Evolutionary conservation across 2,329 filamentous ascomycete species (phyloP), one percentile per base, ranked within the genome.

Genomic region (Acephala macrosclerotiorum): DNA sequence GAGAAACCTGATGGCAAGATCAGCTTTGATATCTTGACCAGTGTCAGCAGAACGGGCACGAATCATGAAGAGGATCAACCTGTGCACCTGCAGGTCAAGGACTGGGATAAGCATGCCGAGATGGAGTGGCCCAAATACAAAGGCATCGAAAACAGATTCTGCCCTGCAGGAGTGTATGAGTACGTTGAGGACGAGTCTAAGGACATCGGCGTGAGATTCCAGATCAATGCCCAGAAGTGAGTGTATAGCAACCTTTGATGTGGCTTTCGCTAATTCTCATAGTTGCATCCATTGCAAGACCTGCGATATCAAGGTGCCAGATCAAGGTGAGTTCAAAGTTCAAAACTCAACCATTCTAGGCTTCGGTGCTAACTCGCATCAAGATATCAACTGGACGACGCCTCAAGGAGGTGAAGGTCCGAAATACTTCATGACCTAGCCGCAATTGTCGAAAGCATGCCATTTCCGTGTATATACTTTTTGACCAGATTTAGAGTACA

Each of bases 201-300:
- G 81, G 87, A 92, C 55, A 84, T 93, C 65, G 96, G 96, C 9
- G 94, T 99, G 73, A 85, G 94, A 65, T 99, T 99, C 83, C 95
- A 98, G 81, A 99, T 99, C 77, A 98, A 98, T 76, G 83, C 94
- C 58, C 95, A 98, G 79, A 98, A 97, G 93, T 97, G 84, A 88
- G 93, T 89, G 38, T 38, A 25, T 45, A 25, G 20, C 22, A 7
- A 20, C 22, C 18, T 26, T 36, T 47, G 2, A 14, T 29, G 5
- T 4, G 16, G 22, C 18, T 40, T 1, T 64, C 63, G 60, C 66
- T 61, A 12, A 65, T n/a, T 3, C 81, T 20, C 25, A 47, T 72
- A 97, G 94, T 81, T 99, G 96, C 79, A 97, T 99, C 71, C 96
- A 99, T 81, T 99, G 96, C 86, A 99, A 99, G 86, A 99, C 96